These are phyloP conservation scores for Vitis hybrid DNA, from an alignment of 177 flowering plant species.

Conservation along the genomic window DNA sequence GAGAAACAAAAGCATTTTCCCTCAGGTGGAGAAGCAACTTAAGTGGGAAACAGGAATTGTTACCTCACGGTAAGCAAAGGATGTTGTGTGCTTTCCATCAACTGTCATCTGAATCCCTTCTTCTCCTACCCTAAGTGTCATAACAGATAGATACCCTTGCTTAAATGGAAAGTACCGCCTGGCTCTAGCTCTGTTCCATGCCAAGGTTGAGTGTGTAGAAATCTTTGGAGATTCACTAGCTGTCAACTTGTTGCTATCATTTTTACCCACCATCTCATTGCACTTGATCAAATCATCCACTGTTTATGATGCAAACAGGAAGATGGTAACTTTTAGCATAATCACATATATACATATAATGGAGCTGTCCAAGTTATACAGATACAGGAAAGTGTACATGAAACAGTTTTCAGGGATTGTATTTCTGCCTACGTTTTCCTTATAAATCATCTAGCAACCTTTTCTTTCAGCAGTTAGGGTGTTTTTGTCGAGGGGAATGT, in stretches of 20 bases:
- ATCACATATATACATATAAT: background rate
- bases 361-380: background rate
- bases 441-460: too few species aligned
- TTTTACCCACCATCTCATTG: constrained; percentile 73
- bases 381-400: background rate
- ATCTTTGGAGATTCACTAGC: constrained; percentile 31
- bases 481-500: too few species aligned
- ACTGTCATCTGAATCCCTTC: constrained; percentile 98
- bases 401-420: too few species aligned
- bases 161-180: constrained; percentile 82
- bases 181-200: constrained; percentile 37
- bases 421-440: too few species aligned
- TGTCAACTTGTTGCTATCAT: constrained; percentile 23
- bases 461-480: too few species aligned
- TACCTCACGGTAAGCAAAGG: constrained; percentile 93
- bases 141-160: constrained; percentile 76
- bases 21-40: background rate
- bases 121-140: constrained; percentile 82
- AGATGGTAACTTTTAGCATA: background rate
- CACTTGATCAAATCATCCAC: constrained; percentile 91
- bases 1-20: background rate
- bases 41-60: constrained; percentile 2
- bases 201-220: constrained; percentile 33
- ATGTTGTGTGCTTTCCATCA: constrained; percentile 93
- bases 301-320: constrained; percentile 25